phyloP scores from a whole-genome alignment of 768 basidiomycete species.

The Lentinula edodes region DNA sequence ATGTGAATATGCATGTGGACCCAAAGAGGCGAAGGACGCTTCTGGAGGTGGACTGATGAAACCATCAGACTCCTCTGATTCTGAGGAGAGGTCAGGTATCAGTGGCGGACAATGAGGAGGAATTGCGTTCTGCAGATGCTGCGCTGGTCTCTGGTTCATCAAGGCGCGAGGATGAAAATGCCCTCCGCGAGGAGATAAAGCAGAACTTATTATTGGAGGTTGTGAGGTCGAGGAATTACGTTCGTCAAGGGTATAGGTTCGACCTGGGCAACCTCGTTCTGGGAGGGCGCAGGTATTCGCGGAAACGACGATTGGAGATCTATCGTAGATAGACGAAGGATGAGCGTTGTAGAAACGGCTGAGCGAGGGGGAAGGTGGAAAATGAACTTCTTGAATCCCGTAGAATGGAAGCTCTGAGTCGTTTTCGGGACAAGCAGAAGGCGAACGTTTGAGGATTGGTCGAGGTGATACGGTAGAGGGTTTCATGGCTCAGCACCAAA shows the following conservation, averaged over 20 bases:
- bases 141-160: not conserved
- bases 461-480: conserved; percentile 30
- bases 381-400: conserved; percentile 37
- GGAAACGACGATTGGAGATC: conserved; percentile 69
- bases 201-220: not conserved
- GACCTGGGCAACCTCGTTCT: conserved; percentile 70
- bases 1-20: not conserved
- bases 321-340: conserved; percentile 64
- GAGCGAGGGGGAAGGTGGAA: conserved; percentile 48
- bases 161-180: conserved; percentile 7
- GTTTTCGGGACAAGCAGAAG: conserved; percentile 17
- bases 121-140: not conserved
- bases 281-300: conserved; percentile 75
- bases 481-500: not conserved
- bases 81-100: conserved; percentile 8
- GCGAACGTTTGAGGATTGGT: conserved; percentile 54
- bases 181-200: not conserved
- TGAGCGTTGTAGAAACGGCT: conserved; percentile 46
- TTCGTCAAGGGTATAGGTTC: conserved; percentile 55
- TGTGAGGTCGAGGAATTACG: not conserved
- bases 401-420: conserved; percentile 15
- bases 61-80: conserved; percentile 10
- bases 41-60: conserved; percentile 9
- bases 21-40: not conserved
- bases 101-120: conserved; percentile 1